Percentiles rank a stretch among this genome's conserved stretches.
Conservation (phyloP, 2,329 filamentous ascomycete species). For the Pseudocercospora cruenta region DNA sequence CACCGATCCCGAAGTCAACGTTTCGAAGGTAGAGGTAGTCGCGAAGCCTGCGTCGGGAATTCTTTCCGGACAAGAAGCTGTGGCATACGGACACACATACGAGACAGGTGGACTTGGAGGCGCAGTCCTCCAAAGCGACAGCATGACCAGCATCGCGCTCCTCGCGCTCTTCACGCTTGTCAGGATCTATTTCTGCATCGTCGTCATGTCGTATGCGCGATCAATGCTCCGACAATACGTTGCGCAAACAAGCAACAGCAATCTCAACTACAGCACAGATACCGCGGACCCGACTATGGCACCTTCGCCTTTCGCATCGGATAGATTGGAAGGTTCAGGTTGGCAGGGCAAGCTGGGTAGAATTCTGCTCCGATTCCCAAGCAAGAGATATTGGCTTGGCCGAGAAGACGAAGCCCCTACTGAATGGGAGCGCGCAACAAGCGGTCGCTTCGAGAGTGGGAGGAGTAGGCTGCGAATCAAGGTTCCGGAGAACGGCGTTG, state of each 20-base stretch:
- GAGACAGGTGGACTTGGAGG: constrained; percentile 57
- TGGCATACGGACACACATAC: constrained; percentile 49
- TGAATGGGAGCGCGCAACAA: constrained; percentile 69
- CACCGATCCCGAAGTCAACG: constrained; percentile 63
- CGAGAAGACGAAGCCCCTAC: constrained; percentile 61
- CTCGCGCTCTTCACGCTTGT: constrained; percentile 75
- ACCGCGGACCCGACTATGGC: constrained; percentile 51
- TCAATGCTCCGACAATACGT: constrained; percentile 73
- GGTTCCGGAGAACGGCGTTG: constrained; percentile 50
- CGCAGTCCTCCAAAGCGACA: constrained; percentile 67
- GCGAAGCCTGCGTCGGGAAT: constrained; percentile 52
- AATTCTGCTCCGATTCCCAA: constrained; percentile 69
- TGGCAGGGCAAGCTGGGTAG: constrained; percentile 80
- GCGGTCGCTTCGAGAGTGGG: constrained; percentile 61
- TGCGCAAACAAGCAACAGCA: constrained; percentile 36
- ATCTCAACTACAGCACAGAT: constrained; percentile 42
- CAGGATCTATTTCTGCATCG: constrained; percentile 79
- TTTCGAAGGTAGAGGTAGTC: constrained; percentile 60
- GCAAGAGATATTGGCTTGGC: constrained; percentile 80
- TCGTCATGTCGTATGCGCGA: constrained; percentile 82
- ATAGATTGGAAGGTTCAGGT: constrained; percentile 74
- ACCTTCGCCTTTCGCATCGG: constrained; percentile 70
- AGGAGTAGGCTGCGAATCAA: constrained; percentile 39
- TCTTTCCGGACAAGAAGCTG: constrained; percentile 55
- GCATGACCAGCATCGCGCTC: constrained; percentile 75